These are phyloP conservation scores for Blastocystis sp. DNA, from an alignment of 352 stramenopile species.

Conservation along the genomic window DNA sequence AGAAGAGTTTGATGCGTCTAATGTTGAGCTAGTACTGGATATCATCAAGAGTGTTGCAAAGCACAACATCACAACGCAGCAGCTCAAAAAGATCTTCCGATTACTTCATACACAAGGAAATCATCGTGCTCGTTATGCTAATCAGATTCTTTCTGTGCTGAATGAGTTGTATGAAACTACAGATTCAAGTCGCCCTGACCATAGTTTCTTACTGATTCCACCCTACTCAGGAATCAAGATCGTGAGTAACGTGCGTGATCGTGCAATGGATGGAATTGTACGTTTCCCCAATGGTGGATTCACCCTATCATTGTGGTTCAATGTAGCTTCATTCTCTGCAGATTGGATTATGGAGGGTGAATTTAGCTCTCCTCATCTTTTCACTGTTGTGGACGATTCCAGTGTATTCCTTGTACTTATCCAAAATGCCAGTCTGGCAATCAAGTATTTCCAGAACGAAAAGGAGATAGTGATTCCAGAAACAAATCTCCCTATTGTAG, in stretches of 20 bases:
- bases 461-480: constrained; percentile 5
- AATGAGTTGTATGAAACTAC: constrained; percentile 8
- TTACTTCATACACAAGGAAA: constrained; percentile 28
- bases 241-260: background rate
- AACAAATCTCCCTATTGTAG: constrained; percentile 33
- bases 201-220: constrained; percentile 23
- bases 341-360: constrained; percentile 56
- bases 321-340: background rate
- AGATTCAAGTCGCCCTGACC: background rate
- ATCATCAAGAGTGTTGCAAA: constrained; percentile 13
- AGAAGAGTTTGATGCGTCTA: background rate
- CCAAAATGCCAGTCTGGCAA: constrained; percentile 1
- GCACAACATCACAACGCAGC: constrained; percentile 54
- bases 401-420: background rate
- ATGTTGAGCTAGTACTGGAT: constrained; percentile 14
- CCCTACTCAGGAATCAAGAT: background rate
- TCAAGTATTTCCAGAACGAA: constrained; percentile 42
- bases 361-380: constrained; percentile 20
- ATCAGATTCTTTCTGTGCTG: constrained; percentile 25
- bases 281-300: constrained; percentile 21
- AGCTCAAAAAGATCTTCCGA: constrained; percentile 56
- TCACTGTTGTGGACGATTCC: background rate
- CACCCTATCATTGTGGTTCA: constrained; percentile 52
- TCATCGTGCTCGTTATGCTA: background rate
- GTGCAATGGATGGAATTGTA: background rate